phyloP scores from a whole-genome alignment of 2,329 filamentous ascomycete species.

The Geosmithia morbida region DNA sequence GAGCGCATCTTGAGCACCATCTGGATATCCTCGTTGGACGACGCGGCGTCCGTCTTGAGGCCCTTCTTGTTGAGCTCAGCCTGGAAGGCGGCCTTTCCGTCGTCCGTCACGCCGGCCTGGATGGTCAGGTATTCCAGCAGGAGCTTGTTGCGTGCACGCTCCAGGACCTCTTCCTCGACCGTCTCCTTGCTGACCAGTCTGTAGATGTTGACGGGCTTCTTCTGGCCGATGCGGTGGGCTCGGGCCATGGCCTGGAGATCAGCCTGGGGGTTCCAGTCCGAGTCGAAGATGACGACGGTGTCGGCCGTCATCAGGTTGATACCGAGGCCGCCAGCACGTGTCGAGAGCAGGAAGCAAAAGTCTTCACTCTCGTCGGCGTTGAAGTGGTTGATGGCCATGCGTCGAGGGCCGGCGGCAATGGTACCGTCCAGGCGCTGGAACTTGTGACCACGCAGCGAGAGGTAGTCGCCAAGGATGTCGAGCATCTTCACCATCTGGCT shows the following conservation, averaged over 20 bases:
- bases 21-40: conserved; percentile 87
- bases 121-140: conserved; percentile 96
- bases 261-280: conserved; percentile 97
- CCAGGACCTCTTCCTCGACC: conserved; percentile 93
- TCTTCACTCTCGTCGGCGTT: conserved; percentile 93
- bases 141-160: conserved; percentile 92
- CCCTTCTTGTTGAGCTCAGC: conserved; percentile 69
- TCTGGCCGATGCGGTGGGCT: conserved; percentile 94
- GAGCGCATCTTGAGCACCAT: conserved; percentile 93
- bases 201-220: conserved; percentile 90
- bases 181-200: conserved; percentile 95
- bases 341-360: conserved; percentile 92
- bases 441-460: conserved; percentile 83
- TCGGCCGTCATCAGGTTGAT: conserved; percentile 99
- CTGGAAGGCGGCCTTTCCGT: conserved; percentile 66
- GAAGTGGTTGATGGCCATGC: conserved; percentile 95
- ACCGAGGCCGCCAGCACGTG: conserved; percentile 87
- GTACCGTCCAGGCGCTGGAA: conserved; percentile 94
- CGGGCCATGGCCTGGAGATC: conserved; percentile 97
- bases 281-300: conserved; percentile 95
- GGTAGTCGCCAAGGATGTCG: conserved; percentile 88
- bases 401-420: conserved; percentile 73
- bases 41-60: conserved; percentile 63
- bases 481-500: conserved; percentile 99
- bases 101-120: conserved; percentile 90